Conservation (phyloP, 768 basidiomycete species). For the Hericium erinaceus region DNA sequence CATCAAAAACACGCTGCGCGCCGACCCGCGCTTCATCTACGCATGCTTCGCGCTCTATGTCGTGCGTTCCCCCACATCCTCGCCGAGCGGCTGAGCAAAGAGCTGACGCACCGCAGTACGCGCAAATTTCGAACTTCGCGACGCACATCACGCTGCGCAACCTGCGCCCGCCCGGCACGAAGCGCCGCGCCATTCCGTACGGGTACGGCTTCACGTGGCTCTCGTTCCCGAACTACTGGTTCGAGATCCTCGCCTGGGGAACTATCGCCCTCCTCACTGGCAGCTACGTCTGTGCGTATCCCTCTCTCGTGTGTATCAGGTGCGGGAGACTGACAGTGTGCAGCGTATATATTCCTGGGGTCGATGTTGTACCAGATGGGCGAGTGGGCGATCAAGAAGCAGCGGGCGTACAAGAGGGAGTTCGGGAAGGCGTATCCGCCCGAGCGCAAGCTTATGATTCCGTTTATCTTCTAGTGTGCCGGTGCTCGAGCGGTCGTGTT, state of each 20-base stretch:
- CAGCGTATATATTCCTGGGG: conserved; percentile 57
- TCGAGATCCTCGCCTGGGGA: conserved; percentile 75
- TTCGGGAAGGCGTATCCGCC: conserved; percentile 81
- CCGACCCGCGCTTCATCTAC: conserved; percentile 60
- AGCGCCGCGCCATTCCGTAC: conserved; percentile 75
- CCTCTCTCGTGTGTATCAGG: neutral
- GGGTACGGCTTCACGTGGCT: conserved; percentile 89
- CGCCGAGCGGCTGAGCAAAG: neutral
- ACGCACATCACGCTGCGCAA: conserved; percentile 77
- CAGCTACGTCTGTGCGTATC: conserved; percentile 58
- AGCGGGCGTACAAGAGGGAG: conserved; percentile 82
- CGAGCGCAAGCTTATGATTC: conserved; percentile 69
- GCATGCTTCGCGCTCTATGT: conserved; percentile 60
- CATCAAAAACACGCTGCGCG: conserved; percentile 51
- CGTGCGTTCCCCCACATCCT: conserved; percentile 37
- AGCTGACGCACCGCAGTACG: conserved; percentile 43
- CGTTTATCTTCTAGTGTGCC: conserved; percentile 44
- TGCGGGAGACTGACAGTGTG: no score
- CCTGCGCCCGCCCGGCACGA: conserved; percentile 75
- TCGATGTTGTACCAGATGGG: conserved; percentile 63
- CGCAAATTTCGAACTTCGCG: conserved; percentile 75
- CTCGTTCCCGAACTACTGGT: conserved; percentile 91
- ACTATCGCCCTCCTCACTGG: conserved; percentile 69
- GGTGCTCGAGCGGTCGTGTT: neutral
- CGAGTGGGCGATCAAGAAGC: conserved; percentile 88